Percentiles rank a stretch among this genome's conserved stretches.
These are phyloP conservation scores for Lactarius vividus DNA, from an alignment of 768 basidiomycete species.

Conservation along the genomic window DNA sequence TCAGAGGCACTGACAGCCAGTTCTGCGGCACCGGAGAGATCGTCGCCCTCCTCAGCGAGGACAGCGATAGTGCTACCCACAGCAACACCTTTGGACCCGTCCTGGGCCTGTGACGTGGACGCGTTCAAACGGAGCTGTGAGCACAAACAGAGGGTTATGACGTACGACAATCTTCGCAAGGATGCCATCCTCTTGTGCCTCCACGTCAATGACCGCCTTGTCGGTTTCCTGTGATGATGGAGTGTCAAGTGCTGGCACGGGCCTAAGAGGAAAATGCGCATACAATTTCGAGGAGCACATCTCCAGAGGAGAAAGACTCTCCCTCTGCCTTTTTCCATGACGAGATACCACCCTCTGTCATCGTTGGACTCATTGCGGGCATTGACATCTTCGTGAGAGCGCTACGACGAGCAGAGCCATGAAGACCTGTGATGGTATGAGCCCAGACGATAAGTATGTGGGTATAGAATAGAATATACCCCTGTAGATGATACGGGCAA, in stretches of 20 bases:
- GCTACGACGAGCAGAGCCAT: conserved; percentile 72
- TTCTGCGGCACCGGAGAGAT: conserved; percentile 76
- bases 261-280: conserved; percentile 33
- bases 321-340: conserved; percentile 98
- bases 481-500: conserved; percentile 65
- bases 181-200: conserved; percentile 96
- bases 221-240: conserved; percentile 80
- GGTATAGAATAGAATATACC: conserved; percentile 62
- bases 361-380: conserved; percentile 99
- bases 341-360: conserved; percentile 99
- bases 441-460: conserved; percentile 49
- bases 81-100: conserved; percentile 82
- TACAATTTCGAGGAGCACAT: conserved; percentile 95
- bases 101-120: conserved; percentile 52
- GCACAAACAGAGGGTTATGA: conserved; percentile 12
- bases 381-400: conserved; percentile 88
- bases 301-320: conserved; percentile 82
- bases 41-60: conserved; percentile 93
- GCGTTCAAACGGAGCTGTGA: background rate
- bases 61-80: conserved; percentile 92
- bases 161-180: conserved; percentile 95
- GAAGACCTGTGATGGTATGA: conserved; percentile 55
- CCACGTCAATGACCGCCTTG: conserved; percentile 99
- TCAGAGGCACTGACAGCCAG: conserved; percentile 62
- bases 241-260: conserved; percentile 21